Conservation (phyloP, 2,329 filamentous ascomycete species). For the Colletotrichum neosansevieriae region DNA sequence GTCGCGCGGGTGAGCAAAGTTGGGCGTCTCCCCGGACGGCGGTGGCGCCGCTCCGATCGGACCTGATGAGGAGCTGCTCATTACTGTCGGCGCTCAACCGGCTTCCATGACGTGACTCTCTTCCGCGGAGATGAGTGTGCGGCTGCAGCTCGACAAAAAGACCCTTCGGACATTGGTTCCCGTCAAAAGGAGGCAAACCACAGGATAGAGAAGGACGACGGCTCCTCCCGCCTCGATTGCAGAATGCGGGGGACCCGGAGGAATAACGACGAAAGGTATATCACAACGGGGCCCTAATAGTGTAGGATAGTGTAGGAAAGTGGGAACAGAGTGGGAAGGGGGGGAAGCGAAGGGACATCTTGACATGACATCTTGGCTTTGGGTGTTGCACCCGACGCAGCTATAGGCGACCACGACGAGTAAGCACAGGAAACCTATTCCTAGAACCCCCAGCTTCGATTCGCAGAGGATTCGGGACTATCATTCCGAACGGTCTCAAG, state of each 20-base stretch:
- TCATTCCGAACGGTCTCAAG: neutral
- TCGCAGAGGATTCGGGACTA: neutral
- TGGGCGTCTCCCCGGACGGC: constrained; percentile 35
- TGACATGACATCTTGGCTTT: constrained; percentile 20
- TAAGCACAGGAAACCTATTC: neutral
- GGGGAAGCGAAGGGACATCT: neutral
- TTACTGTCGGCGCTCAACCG: constrained; percentile 13
- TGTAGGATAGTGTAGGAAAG: too few relatives aligned
- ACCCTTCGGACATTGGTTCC: neutral
- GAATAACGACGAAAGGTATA: too few relatives aligned
- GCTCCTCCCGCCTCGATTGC: neutral
- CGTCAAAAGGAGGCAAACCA: neutral
- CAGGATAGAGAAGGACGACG: too few relatives aligned
- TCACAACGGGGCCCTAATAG: too few relatives aligned
- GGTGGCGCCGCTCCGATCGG: constrained; percentile 34
- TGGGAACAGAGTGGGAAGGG: too few relatives aligned
- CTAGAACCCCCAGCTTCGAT: neutral
- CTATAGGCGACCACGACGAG: neutral
- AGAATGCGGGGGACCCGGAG: neutral
- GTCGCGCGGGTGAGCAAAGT: constrained; percentile 37
- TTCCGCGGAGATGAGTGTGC: neutral
- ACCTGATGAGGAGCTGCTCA: constrained; percentile 20
- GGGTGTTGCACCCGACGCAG: constrained; percentile 11
- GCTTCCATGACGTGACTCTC: constrained; percentile 22
- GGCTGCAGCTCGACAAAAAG: neutral